Base-by-base conservation (phyloP, 106 monocot genomes). In the Dioscorea zingiberensis region DNA sequence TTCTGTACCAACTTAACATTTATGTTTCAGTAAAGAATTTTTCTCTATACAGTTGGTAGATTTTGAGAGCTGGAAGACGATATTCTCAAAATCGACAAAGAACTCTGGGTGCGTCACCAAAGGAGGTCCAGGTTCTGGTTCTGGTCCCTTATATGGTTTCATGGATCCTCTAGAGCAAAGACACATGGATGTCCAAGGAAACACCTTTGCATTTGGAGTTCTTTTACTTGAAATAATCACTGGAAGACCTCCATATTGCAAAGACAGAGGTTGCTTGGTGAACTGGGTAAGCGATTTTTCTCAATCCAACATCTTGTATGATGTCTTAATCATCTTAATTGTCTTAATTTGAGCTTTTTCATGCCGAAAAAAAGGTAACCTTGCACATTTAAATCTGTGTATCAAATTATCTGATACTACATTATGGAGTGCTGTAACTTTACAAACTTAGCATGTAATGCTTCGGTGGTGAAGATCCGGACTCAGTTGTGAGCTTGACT, bases 51-150 rank as follows among this genome's bases (percentile, higher is more conserved):
- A 98, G 98, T 76, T 98, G 70, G 93, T 89, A 57, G 93, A 98
- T 76, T 89, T 98, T 69, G 98, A 98, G 66, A 86, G 91, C 58
- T 87, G 98, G 98, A 98, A 82, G 60, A 47, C 71, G 21, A 69
- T 93, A 58, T 61, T 75, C 21, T 74, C 83, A 47, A 92, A 69
- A 82, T 76, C 77, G 58, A 74, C 6, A 38, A 38, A 73, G 60
- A 71, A 69, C 55, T 61, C 67, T 12, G 74, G 64, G 15, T 64
- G 60, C 24, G 21, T 77, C 54, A 49, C 63, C 29, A 84, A 78
- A 69, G 79, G 87, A 21, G 60, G 76, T 60, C 61, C 76, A 6
- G 6, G 38, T 38, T 38, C 38, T 6, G 4, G 38, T 6, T 38
- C 38, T 38, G 38, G 38, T 10, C 38, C 9, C 21, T 66, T 70